phyloP scores from a whole-genome alignment of 192 early-diverging fungal genomes.

The Obelidium mucronatum region DNA sequence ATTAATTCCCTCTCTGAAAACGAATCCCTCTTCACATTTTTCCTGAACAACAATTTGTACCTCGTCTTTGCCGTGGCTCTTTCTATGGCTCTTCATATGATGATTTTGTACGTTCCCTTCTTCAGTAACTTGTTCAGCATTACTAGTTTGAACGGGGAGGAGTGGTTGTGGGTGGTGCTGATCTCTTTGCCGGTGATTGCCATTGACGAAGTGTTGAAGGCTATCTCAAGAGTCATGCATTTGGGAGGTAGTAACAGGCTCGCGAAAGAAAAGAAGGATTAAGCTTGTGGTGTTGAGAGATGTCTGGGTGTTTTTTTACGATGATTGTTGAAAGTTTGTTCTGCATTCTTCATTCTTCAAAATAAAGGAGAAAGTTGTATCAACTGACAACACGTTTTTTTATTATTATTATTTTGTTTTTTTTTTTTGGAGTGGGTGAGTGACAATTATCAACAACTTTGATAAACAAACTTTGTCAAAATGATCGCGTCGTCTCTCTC shows the following conservation, averaged over 20 bases:
- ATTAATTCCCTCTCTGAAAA: constrained; percentile 95
- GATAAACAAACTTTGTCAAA: too few species aligned
- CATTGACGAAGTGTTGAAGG: constrained; percentile 93
- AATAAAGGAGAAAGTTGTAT: neutral
- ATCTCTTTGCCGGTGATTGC: constrained; percentile 92
- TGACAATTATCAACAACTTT: too few species aligned
- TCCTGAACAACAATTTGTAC: constrained; percentile 91
- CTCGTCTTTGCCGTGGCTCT: constrained; percentile 83
- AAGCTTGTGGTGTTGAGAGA: too few species aligned
- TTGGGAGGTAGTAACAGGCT: neutral
- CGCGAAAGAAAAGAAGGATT: constrained; percentile 9
- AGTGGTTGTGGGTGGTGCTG: constrained; percentile 91
- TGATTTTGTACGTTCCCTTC: constrained; percentile 98
- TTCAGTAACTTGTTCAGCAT: constrained; percentile 91
- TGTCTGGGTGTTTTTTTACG: neutral
- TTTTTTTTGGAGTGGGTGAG: neutral
- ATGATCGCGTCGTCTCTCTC: too few species aligned
- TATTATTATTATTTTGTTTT: neutral
- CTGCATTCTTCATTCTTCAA: neutral
- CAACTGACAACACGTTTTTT: neutral
- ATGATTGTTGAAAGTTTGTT: neutral
- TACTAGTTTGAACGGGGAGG: constrained; percentile 80
- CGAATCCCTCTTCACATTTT: constrained; percentile 88
- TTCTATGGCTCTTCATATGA: constrained; percentile 93
- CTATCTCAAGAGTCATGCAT: constrained; percentile 43